Evolutionary conservation across 1,284 basidiomycete species (phyloP), one percentile per base, ranked within the genome.

Genomic region (Pyrrhoderma noxium): DNA sequence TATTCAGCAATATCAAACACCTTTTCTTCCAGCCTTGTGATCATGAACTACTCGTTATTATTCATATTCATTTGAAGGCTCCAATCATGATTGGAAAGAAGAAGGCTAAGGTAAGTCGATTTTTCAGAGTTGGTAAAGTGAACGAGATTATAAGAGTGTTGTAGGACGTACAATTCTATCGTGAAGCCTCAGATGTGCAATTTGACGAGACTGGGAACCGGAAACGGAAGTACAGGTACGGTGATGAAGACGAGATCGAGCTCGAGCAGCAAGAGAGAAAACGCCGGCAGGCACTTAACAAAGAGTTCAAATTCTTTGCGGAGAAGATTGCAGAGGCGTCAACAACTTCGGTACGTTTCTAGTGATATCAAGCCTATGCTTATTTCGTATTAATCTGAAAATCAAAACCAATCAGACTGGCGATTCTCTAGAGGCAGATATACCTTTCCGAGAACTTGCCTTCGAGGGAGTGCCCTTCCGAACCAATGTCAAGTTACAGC

Each of bases 21-120:
- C 74, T 99, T 21, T 97, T 99, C 73, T 99, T 98, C 80, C 96
- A 98, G 65, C 94, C 96, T 4, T 98, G 95, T 64, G 96, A 99
- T 60, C 87, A 93, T 61, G 96, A 99, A 67, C 73, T 99, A 42
- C 79, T 98, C 54, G 95, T 97, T 47, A 87, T 99, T 54, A 80
- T 98, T 31, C 96, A 99, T 65, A 70, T 97, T 50, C 92, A 99
- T 66, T 77, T 99, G 56, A 96, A 85, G 68, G 82, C 93, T 1
- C 96, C 96, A 2, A 99, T 99, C 67, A 94, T 99, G 79, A 89
- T 99, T 59, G 95, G 96, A 57, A 99, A 99, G 77, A 95, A 93
- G 71, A 99, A 99, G 70, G 87, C 94, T 16, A 89, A 88, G 58
- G 89, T 89, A 64, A 49, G 78, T n/a, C n/a, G n/a, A n/a, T n/a